Percentiles rank a stretch among this genome's conserved stretches.
Evolutionary conservation across 495 filamentous ascomycete genomes (phyloP).

Genomic region (Articulospora tetracladia): DNA sequence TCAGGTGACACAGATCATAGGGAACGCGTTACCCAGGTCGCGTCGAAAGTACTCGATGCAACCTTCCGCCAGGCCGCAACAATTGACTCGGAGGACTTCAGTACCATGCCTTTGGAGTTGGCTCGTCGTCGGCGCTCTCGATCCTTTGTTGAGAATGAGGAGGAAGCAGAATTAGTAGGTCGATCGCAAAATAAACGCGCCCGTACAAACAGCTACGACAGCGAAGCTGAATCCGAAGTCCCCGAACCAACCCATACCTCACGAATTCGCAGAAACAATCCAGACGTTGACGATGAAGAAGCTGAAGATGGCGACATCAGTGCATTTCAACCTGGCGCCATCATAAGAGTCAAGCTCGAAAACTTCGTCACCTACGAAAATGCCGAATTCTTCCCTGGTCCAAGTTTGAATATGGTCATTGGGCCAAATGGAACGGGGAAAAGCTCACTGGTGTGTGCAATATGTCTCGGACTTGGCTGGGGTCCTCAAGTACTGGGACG

Average conservation of each 20-base stretch:
- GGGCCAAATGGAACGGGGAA: slow-evolving; percentile 98
- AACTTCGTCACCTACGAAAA: slow-evolving; percentile 95
- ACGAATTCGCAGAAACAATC: background rate
- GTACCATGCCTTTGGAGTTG: background rate
- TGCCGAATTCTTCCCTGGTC: slow-evolving; percentile 84
- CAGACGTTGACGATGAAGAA: slow-evolving; percentile 11
- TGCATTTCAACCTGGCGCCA: slow-evolving; percentile 71
- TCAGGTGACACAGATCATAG: too few relatives aligned
- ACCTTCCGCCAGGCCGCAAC: too few relatives aligned
- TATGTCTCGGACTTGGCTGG: slow-evolving; percentile 90
- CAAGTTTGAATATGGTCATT: slow-evolving; percentile 97
- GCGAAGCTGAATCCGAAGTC: background rate
- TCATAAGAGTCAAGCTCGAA: slow-evolving; percentile 79
- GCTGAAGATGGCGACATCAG: background rate
- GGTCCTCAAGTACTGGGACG: slow-evolving; percentile 79
- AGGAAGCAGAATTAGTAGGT: slow-evolving; percentile 27
- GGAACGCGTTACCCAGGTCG: background rate
- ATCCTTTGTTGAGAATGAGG: slow-evolving; percentile 32
- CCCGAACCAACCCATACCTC: background rate
- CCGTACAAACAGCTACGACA: slow-evolving; percentile 18
- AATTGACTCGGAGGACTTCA: background rate
- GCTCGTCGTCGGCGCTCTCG: slow-evolving; percentile 8
- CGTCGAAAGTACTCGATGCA: too few relatives aligned
- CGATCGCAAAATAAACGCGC: slow-evolving; percentile 17
- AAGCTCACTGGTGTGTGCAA: slow-evolving; percentile 94